Evolutionary conservation across 1,139 yeast genomes (phyloP), one percentile per base, ranked within the genome.

Genomic region (Saccharomyces hybrid): DNA sequence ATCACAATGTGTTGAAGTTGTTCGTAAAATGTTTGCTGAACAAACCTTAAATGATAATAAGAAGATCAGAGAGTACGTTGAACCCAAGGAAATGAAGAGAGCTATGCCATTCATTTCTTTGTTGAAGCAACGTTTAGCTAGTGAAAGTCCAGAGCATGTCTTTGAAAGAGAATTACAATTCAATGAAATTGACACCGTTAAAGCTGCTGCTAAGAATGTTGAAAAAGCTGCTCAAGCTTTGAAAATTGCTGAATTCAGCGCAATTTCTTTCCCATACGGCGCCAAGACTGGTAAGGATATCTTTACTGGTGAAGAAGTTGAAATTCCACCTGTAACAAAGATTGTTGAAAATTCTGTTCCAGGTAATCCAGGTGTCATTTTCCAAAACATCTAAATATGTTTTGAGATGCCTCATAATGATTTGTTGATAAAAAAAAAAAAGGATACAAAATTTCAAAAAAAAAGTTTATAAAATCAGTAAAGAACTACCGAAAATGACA

Each of bases 61-160:
- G 63, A 73, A 72, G 55, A 76, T 86, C 60, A 84, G 80, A 69
- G 78, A 80, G 60, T 80, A 75, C 66, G 84, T 86, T 56, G 70
- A 73, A 31, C 86, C 86, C 59, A 83, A 82, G 70, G 93, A 86
- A 64, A 83, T 91, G 85, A 90, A 90, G 79, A 84, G 95, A 64
- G 98, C 96, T 58, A 93, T 95, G 99, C 98, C 98, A 57, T 93
- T 91, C 71, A 91, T 93, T 60, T 84, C 93, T 59, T 76, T 82
- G 61, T 76, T 93, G 71, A 89, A 93, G 72, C 87, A 84, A 68
- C 84, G 96, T 73, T 78, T 93, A 63, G 57, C 61, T 48, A 75
- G 75, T 52, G 93, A 86, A 67, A 74, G 84, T 34, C 84, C 96
- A 16, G 81, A 80, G 54, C 79, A 81, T 53, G 96, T 95, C 32